phyloP scores from a whole-genome alignment of 768 basidiomycete genomes.

The Cystofilobasidium capitatum region DNA sequence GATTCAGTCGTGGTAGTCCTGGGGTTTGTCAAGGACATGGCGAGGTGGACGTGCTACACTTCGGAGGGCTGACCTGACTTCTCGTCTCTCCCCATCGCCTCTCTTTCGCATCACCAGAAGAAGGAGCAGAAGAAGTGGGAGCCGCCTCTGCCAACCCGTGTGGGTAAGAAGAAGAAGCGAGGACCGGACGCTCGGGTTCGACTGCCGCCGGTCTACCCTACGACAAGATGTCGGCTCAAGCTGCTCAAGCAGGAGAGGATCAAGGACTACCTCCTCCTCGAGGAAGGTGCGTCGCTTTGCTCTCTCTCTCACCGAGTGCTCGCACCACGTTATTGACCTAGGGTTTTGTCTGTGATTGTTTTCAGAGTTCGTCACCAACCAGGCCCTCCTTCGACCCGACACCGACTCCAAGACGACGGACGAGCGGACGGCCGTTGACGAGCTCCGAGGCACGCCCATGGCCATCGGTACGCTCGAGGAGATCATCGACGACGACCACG shows the following conservation, averaged over 20 bases:
- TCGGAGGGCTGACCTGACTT: background rate
- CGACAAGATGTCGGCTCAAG: constrained; percentile 87
- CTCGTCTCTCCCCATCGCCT: background rate
- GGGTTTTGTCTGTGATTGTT: background rate
- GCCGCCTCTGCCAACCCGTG: constrained; percentile 88
- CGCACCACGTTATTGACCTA: background rate
- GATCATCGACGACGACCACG: constrained; percentile 50
- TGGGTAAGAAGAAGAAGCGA: constrained; percentile 88
- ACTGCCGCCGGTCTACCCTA: constrained; percentile 84
- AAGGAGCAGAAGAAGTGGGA: constrained; percentile 87
- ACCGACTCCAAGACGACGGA: constrained; percentile 95
- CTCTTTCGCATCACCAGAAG: constrained; percentile 1
- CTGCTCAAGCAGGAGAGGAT: constrained; percentile 95
- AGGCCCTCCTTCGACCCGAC: constrained; percentile 39
- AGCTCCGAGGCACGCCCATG: constrained; percentile 90
- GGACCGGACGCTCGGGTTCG: constrained; percentile 87
- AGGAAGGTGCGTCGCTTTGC: constrained; percentile 41
- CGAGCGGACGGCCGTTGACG: constrained; percentile 85
- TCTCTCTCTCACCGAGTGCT: background rate
- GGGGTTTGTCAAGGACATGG: background rate
- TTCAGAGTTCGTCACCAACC: constrained; percentile 38
- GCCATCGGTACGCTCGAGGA: constrained; percentile 97
- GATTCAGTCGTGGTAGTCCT: background rate
- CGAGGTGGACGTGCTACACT: background rate
- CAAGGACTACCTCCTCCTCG: constrained; percentile 91